Evolutionary conservation across 768 basidiomycete genomes (phyloP), one percentile per base, ranked within the genome.

Genomic region (Tricholoma terreum): DNA sequence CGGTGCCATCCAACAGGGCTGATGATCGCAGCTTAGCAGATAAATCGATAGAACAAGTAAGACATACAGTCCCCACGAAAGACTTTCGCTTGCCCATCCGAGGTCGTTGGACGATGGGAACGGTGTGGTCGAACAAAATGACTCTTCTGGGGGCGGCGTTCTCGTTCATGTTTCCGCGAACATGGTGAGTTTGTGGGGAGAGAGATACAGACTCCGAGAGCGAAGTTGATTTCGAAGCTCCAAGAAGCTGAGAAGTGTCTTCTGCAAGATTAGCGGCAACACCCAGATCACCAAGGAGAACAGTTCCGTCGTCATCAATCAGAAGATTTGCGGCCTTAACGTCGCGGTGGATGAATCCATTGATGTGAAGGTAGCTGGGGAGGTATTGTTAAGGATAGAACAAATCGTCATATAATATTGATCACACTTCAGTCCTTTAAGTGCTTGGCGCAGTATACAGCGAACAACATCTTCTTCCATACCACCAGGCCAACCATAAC

Each of bases 1-100:
- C 1, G 95, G 95, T 0, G 95, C 92, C 94, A 97, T 98, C 92
- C 92, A 97, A 68, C 90, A 92, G 1, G 95, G 95, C 84, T 86
- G 56, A 34, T 49, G 49, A 30, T 3, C 36, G 50, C 27, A 15
- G 27, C 51, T 55, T 48, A 59, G 17, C 15, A 21, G 11, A 24
- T 27, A 22, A 52, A 14, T 36, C 40, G 43, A 52, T 22, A 61
- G 8, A 17, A 45, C 19, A 33, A 30, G 38, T 50, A 40, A 53
- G 33, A 62, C 84, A 51, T 57, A 89, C 88, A 22, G 94, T 97
- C 50, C 95, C 95, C 12, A 97, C 95, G 66, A 97, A 97, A 9
- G 89, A 91, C 67, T 88, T 91, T 56, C 94, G 83, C 66, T 91
- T 94, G n/a, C 87, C 84, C 10, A 90, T 74, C 15, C 67, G 72